Conservation (phyloP, 768 basidiomycete genomes). For the Gyrodon lividus region DNA sequence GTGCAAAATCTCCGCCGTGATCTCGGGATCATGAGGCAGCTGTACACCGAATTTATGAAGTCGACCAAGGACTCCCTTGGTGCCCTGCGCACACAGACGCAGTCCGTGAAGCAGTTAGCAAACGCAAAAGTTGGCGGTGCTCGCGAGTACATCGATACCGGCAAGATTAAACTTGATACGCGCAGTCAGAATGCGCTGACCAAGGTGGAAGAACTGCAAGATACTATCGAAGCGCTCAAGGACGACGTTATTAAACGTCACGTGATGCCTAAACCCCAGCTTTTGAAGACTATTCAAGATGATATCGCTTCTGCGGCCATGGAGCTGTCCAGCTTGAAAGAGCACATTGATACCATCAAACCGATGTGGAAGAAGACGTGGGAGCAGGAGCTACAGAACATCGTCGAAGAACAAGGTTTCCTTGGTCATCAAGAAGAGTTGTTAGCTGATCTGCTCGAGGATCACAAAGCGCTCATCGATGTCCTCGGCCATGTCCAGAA, state of each 20-base stretch:
- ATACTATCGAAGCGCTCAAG: conserved; percentile 84
- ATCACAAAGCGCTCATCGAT: conserved; percentile 84
- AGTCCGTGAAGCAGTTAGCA: conserved; percentile 85
- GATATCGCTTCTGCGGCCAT: conserved; percentile 64
- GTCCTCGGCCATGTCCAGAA: conserved; percentile 91
- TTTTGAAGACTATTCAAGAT: conserved; percentile 69
- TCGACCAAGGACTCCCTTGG: conserved; percentile 85
- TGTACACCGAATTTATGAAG: conserved; percentile 92
- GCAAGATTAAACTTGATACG: conserved; percentile 87
- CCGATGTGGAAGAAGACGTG: conserved; percentile 99
- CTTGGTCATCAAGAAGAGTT: conserved; percentile 91
- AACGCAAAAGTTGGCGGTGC: conserved; percentile 80
- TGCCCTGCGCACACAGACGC: conserved; percentile 78
- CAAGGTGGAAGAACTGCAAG: conserved; percentile 90
- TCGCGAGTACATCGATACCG: conserved; percentile 84
- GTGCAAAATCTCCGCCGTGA: conserved; percentile 93
- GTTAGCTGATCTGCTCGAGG: conserved; percentile 82
- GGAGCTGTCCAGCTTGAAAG: conserved; percentile 75
- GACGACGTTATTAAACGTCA: conserved; percentile 91
- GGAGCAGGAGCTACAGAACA: conserved; percentile 94
- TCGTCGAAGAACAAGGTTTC: conserved; percentile 96
- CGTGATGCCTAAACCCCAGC: conserved; percentile 72
- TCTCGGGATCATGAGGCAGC: conserved; percentile 88
- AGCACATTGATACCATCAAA: conserved; percentile 85
- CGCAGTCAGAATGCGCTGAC: conserved; percentile 90